Evolutionary conservation across 345 rosid genomes (phyloP).

Genomic region (Lepidium africanum): DNA sequence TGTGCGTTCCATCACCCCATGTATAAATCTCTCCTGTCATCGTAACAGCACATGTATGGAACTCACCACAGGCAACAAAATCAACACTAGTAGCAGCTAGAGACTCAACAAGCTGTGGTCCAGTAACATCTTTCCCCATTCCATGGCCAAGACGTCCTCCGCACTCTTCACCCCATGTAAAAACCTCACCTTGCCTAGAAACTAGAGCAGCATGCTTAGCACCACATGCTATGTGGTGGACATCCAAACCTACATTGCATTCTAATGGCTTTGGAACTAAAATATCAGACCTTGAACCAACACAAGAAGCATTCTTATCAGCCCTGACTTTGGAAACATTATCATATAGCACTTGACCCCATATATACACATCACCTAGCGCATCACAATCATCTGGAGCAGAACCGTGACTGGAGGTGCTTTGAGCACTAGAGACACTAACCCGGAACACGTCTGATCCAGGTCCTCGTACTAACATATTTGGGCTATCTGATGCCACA

Average conservation of each 20-base stretch:
- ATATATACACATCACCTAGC: constrained; percentile 87
- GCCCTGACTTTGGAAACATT: constrained; percentile 48
- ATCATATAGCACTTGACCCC: constrained; percentile 93
- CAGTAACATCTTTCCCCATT: constrained; percentile 61
- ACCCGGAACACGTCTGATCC: constrained; percentile 87
- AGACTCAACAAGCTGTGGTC: constrained; percentile 76
- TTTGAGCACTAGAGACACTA: constrained; percentile 94
- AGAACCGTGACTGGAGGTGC: constrained; percentile 96
- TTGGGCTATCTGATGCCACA: constrained; percentile 73
- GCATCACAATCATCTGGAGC: constrained; percentile 97
- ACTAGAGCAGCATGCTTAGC: constrained; percentile 86
- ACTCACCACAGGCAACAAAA: constrained; percentile 93
- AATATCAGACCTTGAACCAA: constrained; percentile 57
- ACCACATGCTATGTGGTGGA: constrained; percentile 83
- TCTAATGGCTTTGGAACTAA: constrained; percentile 78
- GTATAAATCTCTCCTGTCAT: constrained; percentile 88
- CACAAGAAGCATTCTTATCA: constrained; percentile 46
- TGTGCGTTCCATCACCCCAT: constrained; percentile 96
- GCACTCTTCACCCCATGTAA: constrained; percentile 96
- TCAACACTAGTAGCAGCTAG: constrained; percentile 54
- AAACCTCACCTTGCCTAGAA: constrained; percentile 87
- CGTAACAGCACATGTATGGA: constrained; percentile 89
- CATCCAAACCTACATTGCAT: constrained; percentile 81
- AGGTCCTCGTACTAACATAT: constrained; percentile 80
- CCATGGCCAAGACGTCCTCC: constrained; percentile 99